Conservation (phyloP, 768 basidiomycete genomes). For the Dacryopinax primogenitus region DNA sequence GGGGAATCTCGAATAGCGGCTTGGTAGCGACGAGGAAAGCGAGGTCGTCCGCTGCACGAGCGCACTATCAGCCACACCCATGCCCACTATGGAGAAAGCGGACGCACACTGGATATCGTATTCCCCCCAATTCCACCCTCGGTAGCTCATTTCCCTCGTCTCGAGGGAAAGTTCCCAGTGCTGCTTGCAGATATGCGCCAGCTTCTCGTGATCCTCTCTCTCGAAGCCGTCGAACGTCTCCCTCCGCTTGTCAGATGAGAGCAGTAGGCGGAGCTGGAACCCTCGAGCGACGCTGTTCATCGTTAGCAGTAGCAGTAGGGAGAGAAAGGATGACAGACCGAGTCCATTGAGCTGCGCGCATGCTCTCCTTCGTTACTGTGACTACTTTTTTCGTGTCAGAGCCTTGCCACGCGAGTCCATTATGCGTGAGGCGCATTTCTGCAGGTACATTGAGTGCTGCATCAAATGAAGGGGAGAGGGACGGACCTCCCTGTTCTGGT, state of each 20-base stretch:
- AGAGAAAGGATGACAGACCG: constrained; percentile 28
- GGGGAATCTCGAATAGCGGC: constrained; percentile 78
- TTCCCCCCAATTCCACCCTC: constrained; percentile 98
- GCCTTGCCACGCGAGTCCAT: constrained; percentile 86
- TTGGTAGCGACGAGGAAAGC: constrained; percentile 82
- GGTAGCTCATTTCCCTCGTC: constrained; percentile 70
- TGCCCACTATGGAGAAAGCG: neutral
- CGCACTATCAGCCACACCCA: neutral
- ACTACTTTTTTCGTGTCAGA: constrained; percentile 50
- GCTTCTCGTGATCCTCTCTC: constrained; percentile 86
- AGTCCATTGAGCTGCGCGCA: constrained; percentile 84
- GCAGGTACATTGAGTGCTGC: constrained; percentile 12
- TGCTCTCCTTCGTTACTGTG: constrained; percentile 53
- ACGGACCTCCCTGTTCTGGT: constrained; percentile 62
- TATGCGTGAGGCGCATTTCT: constrained; percentile 62
- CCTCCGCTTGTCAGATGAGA: constrained; percentile 54
- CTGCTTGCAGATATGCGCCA: constrained; percentile 69
- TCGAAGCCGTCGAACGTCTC: constrained; percentile 90
- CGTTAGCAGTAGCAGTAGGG: neutral
- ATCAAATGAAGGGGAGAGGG: neutral
- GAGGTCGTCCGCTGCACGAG: constrained; percentile 62
- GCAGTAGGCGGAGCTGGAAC: constrained; percentile 75
- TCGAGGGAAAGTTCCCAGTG: constrained; percentile 80
- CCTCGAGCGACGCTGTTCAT: constrained; percentile 69
- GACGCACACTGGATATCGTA: constrained; percentile 79